phyloP scores from a whole-genome alignment of 345 rosid genomes.

The Pseudoturritis turrita region DNA sequence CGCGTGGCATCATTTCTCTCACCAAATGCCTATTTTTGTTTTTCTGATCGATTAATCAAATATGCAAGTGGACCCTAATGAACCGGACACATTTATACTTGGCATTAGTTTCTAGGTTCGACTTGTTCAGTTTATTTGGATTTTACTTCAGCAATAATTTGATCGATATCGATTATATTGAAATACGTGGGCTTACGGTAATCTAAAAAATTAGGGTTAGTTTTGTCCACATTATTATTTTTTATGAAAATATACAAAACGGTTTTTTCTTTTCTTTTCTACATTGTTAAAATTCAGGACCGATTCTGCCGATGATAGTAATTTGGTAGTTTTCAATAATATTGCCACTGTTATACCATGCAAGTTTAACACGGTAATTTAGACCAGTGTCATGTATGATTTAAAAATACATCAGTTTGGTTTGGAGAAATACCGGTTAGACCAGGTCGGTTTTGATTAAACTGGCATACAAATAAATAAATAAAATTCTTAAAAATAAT shows the following conservation, averaged over 20 bases:
- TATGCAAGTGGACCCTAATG: slow-evolving; percentile 15
- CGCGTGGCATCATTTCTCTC: slow-evolving; percentile 23
- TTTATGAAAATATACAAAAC: no score
- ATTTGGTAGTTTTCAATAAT: neutral
- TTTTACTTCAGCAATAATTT: slow-evolving; percentile 2
- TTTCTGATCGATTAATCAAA: neutral
- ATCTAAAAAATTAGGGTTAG: no score
- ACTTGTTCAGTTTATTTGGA: neutral
- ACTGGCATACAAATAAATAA: no score
- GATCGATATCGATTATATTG: neutral
- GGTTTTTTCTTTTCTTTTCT: no score
- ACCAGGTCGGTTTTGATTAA: no score
- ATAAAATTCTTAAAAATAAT: no score
- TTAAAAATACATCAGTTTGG: neutral
- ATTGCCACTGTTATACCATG: neutral
- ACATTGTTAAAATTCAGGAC: no score
- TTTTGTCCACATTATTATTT: no score
- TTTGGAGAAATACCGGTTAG: neutral
- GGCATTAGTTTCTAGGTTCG: neutral
- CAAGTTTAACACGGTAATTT: no score
- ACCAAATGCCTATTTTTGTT: slow-evolving; percentile 14
- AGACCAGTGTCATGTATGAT: neutral
- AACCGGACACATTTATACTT: slow-evolving; percentile 4
- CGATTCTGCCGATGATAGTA: neutral
- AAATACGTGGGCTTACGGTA: no score